A percentile compares a stretch with the other conserved stretches of the same genome.
phyloP scores from a whole-genome alignment of 805 yeast species.

The Wickerhamiella musiphila region DNA sequence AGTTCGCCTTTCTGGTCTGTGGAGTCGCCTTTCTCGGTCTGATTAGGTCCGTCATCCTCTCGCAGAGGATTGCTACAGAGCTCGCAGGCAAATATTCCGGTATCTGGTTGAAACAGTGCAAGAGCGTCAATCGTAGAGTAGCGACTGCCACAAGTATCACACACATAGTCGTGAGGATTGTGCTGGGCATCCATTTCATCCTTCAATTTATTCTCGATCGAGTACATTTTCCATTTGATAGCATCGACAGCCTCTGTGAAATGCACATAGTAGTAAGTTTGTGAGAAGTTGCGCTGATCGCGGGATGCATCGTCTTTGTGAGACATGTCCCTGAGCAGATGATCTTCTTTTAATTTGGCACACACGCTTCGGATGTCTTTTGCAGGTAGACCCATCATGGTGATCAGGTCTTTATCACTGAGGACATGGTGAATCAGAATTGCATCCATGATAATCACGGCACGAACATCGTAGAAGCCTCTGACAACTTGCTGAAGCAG shows the following conservation, averaged over 20 bases:
- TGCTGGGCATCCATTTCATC: slow-evolving; percentile 70
- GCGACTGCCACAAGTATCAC: slow-evolving; percentile 69
- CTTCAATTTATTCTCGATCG: slow-evolving; percentile 59
- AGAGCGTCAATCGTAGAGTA: slow-evolving; percentile 80
- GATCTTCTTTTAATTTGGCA: slow-evolving; percentile 68
- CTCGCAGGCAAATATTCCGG: slow-evolving; percentile 67
- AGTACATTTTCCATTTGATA: slow-evolving; percentile 89
- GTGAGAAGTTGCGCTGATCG: slow-evolving; percentile 48
- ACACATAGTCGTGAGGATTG: slow-evolving; percentile 85
- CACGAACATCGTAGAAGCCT: slow-evolving; percentile 75
- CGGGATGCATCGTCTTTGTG: slow-evolving; percentile 35
- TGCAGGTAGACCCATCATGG: slow-evolving; percentile 63
- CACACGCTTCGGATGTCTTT: slow-evolving; percentile 75
- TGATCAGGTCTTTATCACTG: slow-evolving; percentile 79
- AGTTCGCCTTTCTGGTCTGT: slow-evolving; percentile 65
- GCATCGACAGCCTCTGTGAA: slow-evolving; percentile 89
- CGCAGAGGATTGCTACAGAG: slow-evolving; percentile 59
- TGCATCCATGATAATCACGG: slow-evolving; percentile 74
- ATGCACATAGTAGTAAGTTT: slow-evolving; percentile 76
- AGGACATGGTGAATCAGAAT: slow-evolving; percentile 72
- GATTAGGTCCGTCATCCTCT: slow-evolving; percentile 79
- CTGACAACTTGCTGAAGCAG: slow-evolving; percentile 66
- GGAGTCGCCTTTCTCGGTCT: slow-evolving; percentile 50
- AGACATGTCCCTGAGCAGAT: slow-evolving; percentile 30
- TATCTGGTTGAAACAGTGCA: slow-evolving; percentile 60